phyloP scores from a whole-genome alignment of 2,329 filamentous ascomycete genomes.

The Fusarium foetens region DNA sequence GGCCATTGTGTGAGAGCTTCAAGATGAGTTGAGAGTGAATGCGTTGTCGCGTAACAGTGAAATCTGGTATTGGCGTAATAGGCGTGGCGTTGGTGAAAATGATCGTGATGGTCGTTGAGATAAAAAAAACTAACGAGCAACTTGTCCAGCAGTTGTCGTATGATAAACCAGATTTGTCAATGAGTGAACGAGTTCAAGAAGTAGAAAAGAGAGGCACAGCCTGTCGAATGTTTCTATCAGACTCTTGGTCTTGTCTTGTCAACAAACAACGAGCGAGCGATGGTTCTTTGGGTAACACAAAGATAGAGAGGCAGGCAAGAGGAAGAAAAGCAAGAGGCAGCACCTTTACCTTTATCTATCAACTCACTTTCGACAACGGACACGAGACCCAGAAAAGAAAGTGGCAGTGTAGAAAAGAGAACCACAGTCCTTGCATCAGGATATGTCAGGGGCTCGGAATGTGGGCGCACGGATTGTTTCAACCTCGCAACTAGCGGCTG shows the following conservation, averaged over 20 bases:
- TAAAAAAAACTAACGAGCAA: slow-evolving; percentile 18
- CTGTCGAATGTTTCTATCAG: slow-evolving; percentile 22
- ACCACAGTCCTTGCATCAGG: slow-evolving; percentile 32
- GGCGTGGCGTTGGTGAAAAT: neutral
- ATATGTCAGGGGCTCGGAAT: slow-evolving; percentile 28
- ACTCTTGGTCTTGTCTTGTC: slow-evolving; percentile 16
- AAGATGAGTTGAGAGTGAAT: neutral
- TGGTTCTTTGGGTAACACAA: slow-evolving; percentile 26
- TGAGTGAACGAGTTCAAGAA: slow-evolving; percentile 17
- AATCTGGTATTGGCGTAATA: neutral
- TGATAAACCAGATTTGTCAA: slow-evolving; percentile 5
- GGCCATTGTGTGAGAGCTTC: slow-evolving; percentile 25
- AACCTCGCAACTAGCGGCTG: slow-evolving; percentile 39
- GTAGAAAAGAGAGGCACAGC: slow-evolving; percentile 39
- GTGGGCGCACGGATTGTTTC: slow-evolving; percentile 42
- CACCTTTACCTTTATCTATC: slow-evolving; percentile 21
- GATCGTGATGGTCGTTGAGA: neutral
- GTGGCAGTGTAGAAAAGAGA: neutral
- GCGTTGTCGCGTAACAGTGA: neutral
- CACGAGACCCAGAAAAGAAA: slow-evolving; percentile 17
- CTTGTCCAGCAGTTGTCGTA: slow-evolving; percentile 41
- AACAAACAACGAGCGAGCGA: slow-evolving; percentile 24
- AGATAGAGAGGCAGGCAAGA: slow-evolving; percentile 3
- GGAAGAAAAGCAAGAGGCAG: neutral
- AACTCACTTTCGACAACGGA: neutral